Evolutionary conservation across 371 early-diverging fungal species (phyloP).

Genomic region (Mortierella sp.): DNA sequence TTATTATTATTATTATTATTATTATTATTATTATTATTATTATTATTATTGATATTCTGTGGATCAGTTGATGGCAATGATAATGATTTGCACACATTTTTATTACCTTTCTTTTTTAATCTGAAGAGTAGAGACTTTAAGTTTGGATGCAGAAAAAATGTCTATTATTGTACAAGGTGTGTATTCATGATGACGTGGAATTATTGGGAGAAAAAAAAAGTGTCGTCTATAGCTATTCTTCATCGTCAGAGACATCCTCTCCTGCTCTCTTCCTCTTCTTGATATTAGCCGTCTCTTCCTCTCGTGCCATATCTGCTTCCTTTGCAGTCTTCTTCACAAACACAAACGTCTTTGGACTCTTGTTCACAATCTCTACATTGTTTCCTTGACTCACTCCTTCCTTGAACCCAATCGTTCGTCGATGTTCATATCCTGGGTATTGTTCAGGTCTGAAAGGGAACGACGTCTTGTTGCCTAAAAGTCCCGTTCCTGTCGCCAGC

Average conservation of each 20-base stretch:
- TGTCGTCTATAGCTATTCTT: conserved; percentile 1
- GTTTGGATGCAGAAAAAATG: too few species aligned
- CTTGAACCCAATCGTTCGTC: conserved; percentile 93
- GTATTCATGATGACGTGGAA: neutral
- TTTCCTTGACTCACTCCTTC: conserved; percentile 79
- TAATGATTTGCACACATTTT: too few species aligned
- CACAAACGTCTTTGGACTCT: conserved; percentile 77
- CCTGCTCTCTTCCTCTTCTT: conserved; percentile 56
- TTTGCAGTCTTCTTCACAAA: conserved; percentile 73
- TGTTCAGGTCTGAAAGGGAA: conserved; percentile 74
- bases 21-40: too few species aligned
- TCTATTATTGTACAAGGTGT: neutral
- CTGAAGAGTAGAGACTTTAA: too few species aligned
- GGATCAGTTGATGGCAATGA: too few species aligned
- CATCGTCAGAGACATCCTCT: conserved; percentile 55
- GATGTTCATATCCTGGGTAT: conserved; percentile 93
- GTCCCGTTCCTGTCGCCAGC: conserved; percentile 77
- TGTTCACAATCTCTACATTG: conserved; percentile 84
- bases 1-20: too few species aligned
- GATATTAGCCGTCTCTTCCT: conserved; percentile 36
- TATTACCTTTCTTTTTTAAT: too few species aligned
- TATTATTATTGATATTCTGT: too few species aligned
- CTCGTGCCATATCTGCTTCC: conserved; percentile 61
- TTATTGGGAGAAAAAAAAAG: neutral
- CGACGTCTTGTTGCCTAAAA: conserved; percentile 67